Conservation (phyloP, 192 early-diverging fungal genomes). For the Coemansia sp. region DNA sequence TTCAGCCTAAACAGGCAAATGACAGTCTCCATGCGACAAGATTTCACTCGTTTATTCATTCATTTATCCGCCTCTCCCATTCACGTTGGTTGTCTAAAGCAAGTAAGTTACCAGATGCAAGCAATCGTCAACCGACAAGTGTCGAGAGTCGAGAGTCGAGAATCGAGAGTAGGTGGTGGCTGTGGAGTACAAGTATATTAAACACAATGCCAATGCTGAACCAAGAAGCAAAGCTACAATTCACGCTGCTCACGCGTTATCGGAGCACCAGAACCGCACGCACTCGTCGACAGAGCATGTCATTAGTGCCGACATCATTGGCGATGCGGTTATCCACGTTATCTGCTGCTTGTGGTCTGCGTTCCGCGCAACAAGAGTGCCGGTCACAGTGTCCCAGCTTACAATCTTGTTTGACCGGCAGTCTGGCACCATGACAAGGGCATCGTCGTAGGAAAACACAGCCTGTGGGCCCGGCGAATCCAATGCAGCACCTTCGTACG, state of each 20-base stretch:
- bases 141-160: no score
- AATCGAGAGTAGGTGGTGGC: no score
- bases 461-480: slow-evolving; percentile 39
- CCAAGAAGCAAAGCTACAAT: not conserved
- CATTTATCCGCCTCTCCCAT: no score
- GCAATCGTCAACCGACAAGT: no score
- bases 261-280: slow-evolving; percentile 40
- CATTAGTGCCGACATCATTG: slow-evolving; percentile 35
- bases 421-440: slow-evolving; percentile 69
- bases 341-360: slow-evolving; percentile 34
- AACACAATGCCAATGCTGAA: not conserved
- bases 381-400: slow-evolving; percentile 73
- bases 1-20: no score
- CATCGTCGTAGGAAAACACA: slow-evolving; percentile 70
- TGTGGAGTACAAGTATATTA: not conserved
- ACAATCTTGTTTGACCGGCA: slow-evolving; percentile 63
- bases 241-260: not conserved
- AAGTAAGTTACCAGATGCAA: no score
- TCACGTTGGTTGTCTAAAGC: no score
- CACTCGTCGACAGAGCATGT: slow-evolving; percentile 45
- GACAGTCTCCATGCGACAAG: no score
- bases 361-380: slow-evolving; percentile 49
- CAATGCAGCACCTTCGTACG: slow-evolving; percentile 68
- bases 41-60: no score
- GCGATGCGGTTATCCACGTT: slow-evolving; percentile 38